Conservation (phyloP, 768 basidiomycete species). For the Lyophyllum decastes region DNA sequence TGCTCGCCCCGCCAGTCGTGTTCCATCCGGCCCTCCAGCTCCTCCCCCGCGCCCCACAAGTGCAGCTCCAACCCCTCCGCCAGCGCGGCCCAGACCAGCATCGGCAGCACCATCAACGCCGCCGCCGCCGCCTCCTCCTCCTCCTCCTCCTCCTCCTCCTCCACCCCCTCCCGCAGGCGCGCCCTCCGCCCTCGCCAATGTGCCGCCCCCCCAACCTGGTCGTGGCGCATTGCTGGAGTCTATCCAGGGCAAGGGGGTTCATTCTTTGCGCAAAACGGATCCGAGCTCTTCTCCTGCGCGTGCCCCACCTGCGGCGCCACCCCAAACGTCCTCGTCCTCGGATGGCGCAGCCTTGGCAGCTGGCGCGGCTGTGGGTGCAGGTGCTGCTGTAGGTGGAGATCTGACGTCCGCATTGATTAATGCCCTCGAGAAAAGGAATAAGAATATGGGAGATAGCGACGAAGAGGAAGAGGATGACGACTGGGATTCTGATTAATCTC, state of each 20-base stretch:
- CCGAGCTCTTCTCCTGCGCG: constrained; percentile 11
- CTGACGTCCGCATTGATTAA: constrained; percentile 83
- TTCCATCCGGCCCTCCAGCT: constrained; percentile 6
- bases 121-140: constrained; percentile 35
- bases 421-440: constrained; percentile 81
- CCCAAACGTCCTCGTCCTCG: constrained; percentile 15
- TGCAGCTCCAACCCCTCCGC: constrained; percentile 20
- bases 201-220: constrained; percentile 59
- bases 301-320: constrained; percentile 12
- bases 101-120: constrained; percentile 31
- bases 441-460: constrained; percentile 85
- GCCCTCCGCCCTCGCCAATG: constrained; percentile 24
- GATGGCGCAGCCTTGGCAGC: constrained; percentile 33
- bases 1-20: constrained; percentile 8
- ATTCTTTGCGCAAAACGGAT: constrained; percentile 16
- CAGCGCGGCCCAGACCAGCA: constrained; percentile 22
- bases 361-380: constrained; percentile 34
- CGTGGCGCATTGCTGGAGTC: constrained; percentile 32
- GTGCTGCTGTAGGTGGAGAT: constrained; percentile 60
- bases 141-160: constrained; percentile 43
- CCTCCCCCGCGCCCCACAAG: constrained; percentile 8
- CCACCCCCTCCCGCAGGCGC: constrained; percentile 29
- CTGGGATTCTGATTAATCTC: constrained; percentile 54
- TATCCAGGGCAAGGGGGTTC: constrained; percentile 16
- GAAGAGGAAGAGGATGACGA: constrained; percentile 78